phyloP scores from a whole-genome alignment of 2,329 filamentous ascomycete species.

The Paecilomyces niveus region DNA sequence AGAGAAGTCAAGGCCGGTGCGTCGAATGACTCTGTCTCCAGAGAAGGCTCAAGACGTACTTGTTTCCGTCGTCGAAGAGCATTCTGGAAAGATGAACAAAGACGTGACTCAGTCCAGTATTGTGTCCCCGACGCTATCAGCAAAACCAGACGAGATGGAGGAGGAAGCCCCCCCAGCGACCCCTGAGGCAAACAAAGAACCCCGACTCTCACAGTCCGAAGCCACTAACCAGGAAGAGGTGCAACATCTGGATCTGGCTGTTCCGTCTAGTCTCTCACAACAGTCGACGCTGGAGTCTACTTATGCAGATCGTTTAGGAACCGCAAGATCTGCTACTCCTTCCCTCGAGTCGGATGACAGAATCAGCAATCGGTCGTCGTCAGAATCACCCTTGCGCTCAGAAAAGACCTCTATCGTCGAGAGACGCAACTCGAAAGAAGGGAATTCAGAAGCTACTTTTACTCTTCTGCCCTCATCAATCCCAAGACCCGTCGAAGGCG shows the following conservation, averaged over 20 bases:
- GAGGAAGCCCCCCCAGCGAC: conserved; percentile 10
- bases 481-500: conserved; percentile 30
- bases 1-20: conserved; percentile 24
- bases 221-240: conserved; percentile 45
- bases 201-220: conserved; percentile 15
- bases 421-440: conserved; percentile 5
- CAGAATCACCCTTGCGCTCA: conserved; percentile 8
- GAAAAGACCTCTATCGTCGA: conserved; percentile 9
- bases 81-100: conserved; percentile 37
- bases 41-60: conserved; percentile 60
- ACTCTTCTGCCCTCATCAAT: conserved; percentile 29
- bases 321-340: conserved; percentile 3
- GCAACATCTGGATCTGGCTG: conserved; percentile 55
- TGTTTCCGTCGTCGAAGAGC: conserved; percentile 59
- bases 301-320: conserved; percentile 5
- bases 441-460: conserved; percentile 14
- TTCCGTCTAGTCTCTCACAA: conserved; percentile 27
- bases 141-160: conserved; percentile 15
- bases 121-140: conserved; percentile 8
- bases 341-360: conserved; percentile 5
- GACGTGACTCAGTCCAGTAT: conserved; percentile 9
- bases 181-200: conserved; percentile 9
- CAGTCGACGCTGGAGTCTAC: conserved; percentile 1
- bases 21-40: conserved; percentile 44
- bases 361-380: conserved; percentile 3